phyloP scores from a whole-genome alignment of 768 basidiomycete genomes.

The Tremella mesenterica region DNA sequence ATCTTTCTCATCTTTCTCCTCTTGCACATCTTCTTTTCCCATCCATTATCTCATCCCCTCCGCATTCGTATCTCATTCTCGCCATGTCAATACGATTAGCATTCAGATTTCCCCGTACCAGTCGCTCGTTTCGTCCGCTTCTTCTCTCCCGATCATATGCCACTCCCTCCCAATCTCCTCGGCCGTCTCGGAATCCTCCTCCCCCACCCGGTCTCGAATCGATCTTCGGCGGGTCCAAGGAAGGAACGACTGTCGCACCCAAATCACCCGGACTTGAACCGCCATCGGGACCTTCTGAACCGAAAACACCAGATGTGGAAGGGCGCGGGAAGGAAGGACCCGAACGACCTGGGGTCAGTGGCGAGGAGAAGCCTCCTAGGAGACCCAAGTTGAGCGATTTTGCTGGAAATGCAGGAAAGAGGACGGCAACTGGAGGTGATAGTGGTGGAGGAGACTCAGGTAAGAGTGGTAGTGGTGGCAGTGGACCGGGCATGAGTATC shows the following conservation, averaged over 20 bases:
- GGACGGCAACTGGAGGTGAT: constrained; percentile 30
- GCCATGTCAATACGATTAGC: constrained; percentile 30
- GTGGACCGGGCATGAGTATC: constrained; percentile 32
- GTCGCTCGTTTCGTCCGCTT: constrained; percentile 10
- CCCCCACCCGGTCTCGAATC: constrained; percentile 34
- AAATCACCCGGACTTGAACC: constrained; percentile 29
- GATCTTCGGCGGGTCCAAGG: constrained; percentile 25
- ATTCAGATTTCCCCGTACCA: constrained; percentile 15
- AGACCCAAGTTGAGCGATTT: constrained; percentile 29
- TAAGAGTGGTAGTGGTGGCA: constrained; percentile 22
- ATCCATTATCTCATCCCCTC: neutral
- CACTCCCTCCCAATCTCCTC: constrained; percentile 20
- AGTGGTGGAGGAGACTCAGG: constrained; percentile 33
- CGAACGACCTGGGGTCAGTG: constrained; percentile 13
- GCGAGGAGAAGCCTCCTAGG: constrained; percentile 15
- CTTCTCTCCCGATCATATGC: constrained; percentile 26
- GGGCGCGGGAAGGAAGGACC: constrained; percentile 2
- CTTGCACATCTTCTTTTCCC: neutral
- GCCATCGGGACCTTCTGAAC: constrained; percentile 28
- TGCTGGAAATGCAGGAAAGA: constrained; percentile 25
- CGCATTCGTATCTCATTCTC: too few relatives aligned
- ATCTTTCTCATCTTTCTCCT: neutral
- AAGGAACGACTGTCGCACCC: constrained; percentile 30
- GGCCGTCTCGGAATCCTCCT: constrained; percentile 26
- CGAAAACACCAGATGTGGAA: constrained; percentile 34